Evolutionary conservation across 2,329 filamentous ascomycete species (phyloP), one percentile per base, ranked within the genome.

Genomic region (Phoma sp.): DNA sequence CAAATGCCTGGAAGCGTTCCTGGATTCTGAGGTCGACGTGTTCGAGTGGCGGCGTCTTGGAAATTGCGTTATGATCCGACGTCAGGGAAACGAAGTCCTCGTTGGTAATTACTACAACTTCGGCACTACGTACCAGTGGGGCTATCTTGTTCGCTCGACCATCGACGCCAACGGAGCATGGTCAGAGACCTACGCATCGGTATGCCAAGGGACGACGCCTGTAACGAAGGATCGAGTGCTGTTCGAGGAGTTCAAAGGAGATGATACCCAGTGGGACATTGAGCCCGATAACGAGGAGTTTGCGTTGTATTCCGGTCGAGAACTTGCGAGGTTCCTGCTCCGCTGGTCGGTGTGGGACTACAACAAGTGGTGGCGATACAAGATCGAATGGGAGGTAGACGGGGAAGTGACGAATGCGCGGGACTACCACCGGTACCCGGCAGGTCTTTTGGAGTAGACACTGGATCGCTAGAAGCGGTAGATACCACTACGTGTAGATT

Each of bases 31-130:
- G 4, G 50, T 62, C 3, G 44, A 57, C 10, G 38, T 58, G 3
- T 64, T 67, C 31, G 63, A 64, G 31, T 64, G 60, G 63, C 52
- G 62, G 25, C 58, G 58, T 8, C 31, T 52, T 10, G 51, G 49
- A 1, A 51, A 57, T 12, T 55, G 43, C 35, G 38, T 60, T 2
- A 51, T 66, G 49, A 60, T 66, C 31, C 61, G 60, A 0, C 56
- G 61, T 9, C 39, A 56, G 8, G 50, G 56, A 0, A 55, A 44
- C 13, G 9, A 60, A 6, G 61, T 66, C 8, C 35, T 48, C 6
- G 61, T 64, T 0, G 63, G 57, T 2, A 58, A 53, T 2, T 63
- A 50, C 40, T 51, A 50, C 29, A 59, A 61, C 29, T 58, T 58
- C n/a, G 63, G 56, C 48, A 59, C 61, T 2, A 35, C 35, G 15